Base-by-base conservation (phyloP, 129 eudicot genomes). In the Dittrichia graveolens region DNA sequence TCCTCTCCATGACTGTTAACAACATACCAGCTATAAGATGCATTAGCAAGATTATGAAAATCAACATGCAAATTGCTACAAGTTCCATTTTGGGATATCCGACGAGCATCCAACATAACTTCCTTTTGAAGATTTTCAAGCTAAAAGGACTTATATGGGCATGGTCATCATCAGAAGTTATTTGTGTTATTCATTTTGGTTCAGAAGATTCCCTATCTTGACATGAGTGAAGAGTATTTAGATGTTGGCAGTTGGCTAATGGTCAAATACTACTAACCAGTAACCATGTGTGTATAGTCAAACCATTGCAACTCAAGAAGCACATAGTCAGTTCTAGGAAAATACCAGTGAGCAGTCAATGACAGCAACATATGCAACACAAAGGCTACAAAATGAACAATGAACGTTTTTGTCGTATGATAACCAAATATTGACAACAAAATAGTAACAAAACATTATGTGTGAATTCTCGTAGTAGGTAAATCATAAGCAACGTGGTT, bases 401-500 rank as follows among this genome's bases (percentile, higher is more conserved):
- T 69, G 37, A 18, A 69, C 4, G 5, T 7, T n/a, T 6, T 24
- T 66, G 37, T 7, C 12, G 12, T 38, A 38, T 12, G 24, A 35
- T 7, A 5, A 35, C 46, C n/a, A 62, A 41, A 12, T n/a, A 62
- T 40, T 62, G 35, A 63, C 69, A 63, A 37, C 12, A 61, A n/a
- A 12, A 61, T 5, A 61, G 9, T 61, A 13, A 5, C 48, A 63
- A 63, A 8, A 5, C 18, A 11, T 18, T 37, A 67, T 34, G 59
- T n/a, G 35, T 7, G 18, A 67, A 45, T 31, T 71, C 19, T 12
- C 57, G 42, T 11, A 31, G 10, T 19, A 46, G 31, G 37, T 7
- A 13, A 35, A 35, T 12, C 2, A 41, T 42, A 61, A 40, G 13
- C 19, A 65, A 8, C 1, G n/a, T 4, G 43, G 11, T 13, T n/a